phyloP scores from a whole-genome alignment of 2,329 filamentous ascomycete genomes.

The Domatiomyces catenatus region DNA sequence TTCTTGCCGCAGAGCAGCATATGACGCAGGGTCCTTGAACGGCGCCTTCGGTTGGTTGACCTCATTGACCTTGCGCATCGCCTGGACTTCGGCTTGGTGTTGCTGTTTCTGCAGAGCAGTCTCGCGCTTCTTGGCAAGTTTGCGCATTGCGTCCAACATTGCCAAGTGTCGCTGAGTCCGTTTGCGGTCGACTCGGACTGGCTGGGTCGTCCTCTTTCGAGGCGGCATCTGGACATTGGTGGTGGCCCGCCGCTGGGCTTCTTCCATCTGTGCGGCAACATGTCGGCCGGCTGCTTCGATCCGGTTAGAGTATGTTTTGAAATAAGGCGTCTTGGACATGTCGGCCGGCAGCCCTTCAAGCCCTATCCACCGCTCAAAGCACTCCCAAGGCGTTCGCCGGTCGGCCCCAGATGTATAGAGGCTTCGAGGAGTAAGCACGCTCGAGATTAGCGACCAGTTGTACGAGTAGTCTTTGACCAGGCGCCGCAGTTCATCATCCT shows the following conservation, averaged over 20 bases:
- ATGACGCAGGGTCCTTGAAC: slow-evolving; percentile 69
- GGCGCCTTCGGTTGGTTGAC: slow-evolving; percentile 37
- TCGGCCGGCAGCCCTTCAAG: slow-evolving; percentile 81
- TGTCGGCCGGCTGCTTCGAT: slow-evolving; percentile 48
- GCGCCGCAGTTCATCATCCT: slow-evolving; percentile 76
- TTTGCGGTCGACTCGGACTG: slow-evolving; percentile 71
- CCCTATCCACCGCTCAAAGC: slow-evolving; percentile 91
- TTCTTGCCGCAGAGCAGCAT: slow-evolving; percentile 77
- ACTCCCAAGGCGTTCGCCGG: slow-evolving; percentile 91
- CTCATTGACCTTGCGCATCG: slow-evolving; percentile 62
- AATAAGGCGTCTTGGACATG: slow-evolving; percentile 91
- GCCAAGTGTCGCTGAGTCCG: slow-evolving; percentile 75
- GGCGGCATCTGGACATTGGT: slow-evolving; percentile 36
- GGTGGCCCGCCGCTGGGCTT: slow-evolving; percentile 33
- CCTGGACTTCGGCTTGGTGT: slow-evolving; percentile 59
- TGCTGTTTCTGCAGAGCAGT: slow-evolving; percentile 73
- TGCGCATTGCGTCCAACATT: slow-evolving; percentile 87
- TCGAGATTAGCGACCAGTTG: slow-evolving; percentile 92
- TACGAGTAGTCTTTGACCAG: slow-evolving; percentile 87
- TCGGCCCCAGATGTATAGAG: slow-evolving; percentile 73
- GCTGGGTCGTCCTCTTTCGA: slow-evolving; percentile 56
- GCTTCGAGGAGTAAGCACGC: slow-evolving; percentile 58
- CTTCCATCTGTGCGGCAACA: slow-evolving; percentile 42
- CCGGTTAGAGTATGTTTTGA: slow-evolving; percentile 55
- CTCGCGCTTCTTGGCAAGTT: slow-evolving; percentile 87